Evolutionary conservation across 129 eudicot genomes (phyloP), one percentile per base, ranked within the genome.

Genomic region (Saposhnikovia divaricata): DNA sequence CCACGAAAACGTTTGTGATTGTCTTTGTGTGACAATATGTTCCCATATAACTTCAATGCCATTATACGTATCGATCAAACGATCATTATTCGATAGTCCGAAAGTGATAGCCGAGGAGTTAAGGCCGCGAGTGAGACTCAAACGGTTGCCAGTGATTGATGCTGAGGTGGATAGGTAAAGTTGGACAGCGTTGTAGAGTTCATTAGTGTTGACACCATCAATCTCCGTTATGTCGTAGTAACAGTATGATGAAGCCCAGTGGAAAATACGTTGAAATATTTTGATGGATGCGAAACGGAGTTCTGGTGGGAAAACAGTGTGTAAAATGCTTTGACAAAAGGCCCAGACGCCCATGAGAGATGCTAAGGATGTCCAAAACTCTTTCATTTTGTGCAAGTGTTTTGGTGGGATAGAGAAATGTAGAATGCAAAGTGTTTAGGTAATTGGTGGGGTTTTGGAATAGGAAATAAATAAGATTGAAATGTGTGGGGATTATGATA

Each of bases 201-300:
- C 98, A 80, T 95, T 95, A 47, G 97, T 95, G 90, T 95, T 95
- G 63, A 95, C 98, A 84, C 98, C 98, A 82, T 95, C 98, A 79
- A 92, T 95, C 83, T 95, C 98, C 8, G 97, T 92, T 82, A 95
- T 95, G 87, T 95, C 98, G 83, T 90, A 95, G 83, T 95, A 92
- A 69, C 97, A 91, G 84, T 95, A 92, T 11, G 91, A 57, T 53
- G 97, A 92, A 91, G 85, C 90, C 80, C 87, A 92, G 92, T 81
- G 88, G 85, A 86, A 87, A 77, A 92, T 31, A 23, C 96, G 96
- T 75, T 82, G 82, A 82, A 90, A 63, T 83, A 90, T 75, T 75
- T 90, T 92, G 15, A 89, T 80, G 76, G 82, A 46, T 8, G 96
- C 88, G 75, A 83, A 90, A 9, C 98, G 98, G 81, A 95, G 88